These are phyloP conservation scores for Beauveria scarabaeidicola DNA, from an alignment of 2,329 filamentous ascomycete species.

Conservation along the genomic window DNA sequence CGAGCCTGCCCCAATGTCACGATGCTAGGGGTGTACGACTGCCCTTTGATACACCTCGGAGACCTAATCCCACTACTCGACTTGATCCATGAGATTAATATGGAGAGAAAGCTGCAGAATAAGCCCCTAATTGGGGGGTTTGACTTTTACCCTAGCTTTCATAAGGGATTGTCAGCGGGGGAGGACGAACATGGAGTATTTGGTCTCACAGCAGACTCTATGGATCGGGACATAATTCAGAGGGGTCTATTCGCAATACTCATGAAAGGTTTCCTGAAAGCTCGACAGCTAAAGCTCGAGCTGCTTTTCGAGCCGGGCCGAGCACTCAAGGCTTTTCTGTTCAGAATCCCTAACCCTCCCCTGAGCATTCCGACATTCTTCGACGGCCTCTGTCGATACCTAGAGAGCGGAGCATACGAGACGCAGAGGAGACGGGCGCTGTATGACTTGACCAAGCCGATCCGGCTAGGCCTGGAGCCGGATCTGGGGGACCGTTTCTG, in stretches of 20 bases:
- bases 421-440: conserved; percentile 15
- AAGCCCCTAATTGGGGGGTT: conserved; percentile 18
- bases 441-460: conserved; percentile 27
- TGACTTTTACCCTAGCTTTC: conserved; percentile 28
- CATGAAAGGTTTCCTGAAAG: conserved; percentile 27
- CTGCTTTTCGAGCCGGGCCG: conserved; percentile 23
- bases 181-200: conserved; percentile 14
- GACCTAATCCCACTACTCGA: conserved; percentile 27
- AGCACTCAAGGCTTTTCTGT: conserved; percentile 24
- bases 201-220: conserved; percentile 22
- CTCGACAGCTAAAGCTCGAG: conserved; percentile 20
- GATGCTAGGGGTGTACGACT: conserved; percentile 29
- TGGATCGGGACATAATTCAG: conserved; percentile 21
- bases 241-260: conserved; percentile 26
- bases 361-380: conserved; percentile 23
- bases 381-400: conserved; percentile 25
- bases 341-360: conserved; percentile 22
- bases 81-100: conserved; percentile 28
- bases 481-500: conserved; percentile 15
- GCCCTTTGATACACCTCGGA: conserved; percentile 28
- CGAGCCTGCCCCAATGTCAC: conserved; percentile 23
- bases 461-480: conserved; percentile 20
- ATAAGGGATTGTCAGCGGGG: conserved; percentile 20
- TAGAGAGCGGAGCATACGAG: conserved; percentile 12
- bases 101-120: conserved; percentile 12